Base-by-base conservation (phyloP, 148 eudicot genomes). In the Persicaria tinctoria region DNA sequence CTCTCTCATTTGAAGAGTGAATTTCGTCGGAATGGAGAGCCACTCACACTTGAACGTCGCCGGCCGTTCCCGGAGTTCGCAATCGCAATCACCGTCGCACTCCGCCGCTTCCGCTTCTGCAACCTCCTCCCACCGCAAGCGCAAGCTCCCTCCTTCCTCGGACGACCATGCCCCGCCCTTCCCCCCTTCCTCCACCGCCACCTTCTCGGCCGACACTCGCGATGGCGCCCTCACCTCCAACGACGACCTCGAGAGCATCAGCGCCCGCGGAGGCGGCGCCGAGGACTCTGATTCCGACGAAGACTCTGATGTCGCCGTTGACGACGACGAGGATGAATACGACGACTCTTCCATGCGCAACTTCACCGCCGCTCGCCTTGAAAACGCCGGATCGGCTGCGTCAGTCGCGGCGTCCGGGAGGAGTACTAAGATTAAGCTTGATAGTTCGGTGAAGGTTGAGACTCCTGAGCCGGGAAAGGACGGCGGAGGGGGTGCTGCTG, bases 21-120 rank as follows among this genome's bases (percentile, higher is more conserved):
- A 63, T 63, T 63, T 14, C 14, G 45, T 27, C 3, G 3, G 55
- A 5, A 70, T 70, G 73, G 73, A 70, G 23, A 48, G 74, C 32
- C 51, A 71, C 55, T 71, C 74, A 38, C 54, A 60, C 66, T 23
- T 60, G 66, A 60, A 71, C 74, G 88, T 83, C 20, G 83, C 90
- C 53, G 87, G 84, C 6, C 89, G 97, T 3, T 93, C 98, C 0
- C 92, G 93, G 78, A 88, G 91, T 81, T 89, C 98, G 0, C 97
- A 89, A 69, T 88, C 97, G 0, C 97, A 89, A 68, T 88, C 97
- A 0, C 98, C 93, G 3, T 93, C 97, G 1, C 97, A 88, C 79
- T 94, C 98, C 51, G 90, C 93, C 60, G 91, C 91, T 68, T 85
- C 98, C 5, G 95, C 94, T 75, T 88, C 96, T 68, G 90, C 93